These are phyloP conservation scores for Catharanthus roseus DNA, from an alignment of 257 asterid genomes.

Conservation along the genomic window DNA sequence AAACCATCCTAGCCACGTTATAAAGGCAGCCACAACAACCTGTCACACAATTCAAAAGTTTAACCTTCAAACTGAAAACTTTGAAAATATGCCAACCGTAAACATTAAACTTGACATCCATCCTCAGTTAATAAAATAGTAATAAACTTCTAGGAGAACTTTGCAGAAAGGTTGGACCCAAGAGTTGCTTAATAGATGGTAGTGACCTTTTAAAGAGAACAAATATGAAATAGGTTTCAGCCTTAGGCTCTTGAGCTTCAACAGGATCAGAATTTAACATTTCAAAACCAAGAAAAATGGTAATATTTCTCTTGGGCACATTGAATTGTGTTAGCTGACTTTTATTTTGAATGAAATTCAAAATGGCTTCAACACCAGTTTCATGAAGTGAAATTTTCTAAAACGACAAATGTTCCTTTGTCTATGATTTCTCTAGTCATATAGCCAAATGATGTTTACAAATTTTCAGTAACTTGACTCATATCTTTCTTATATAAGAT, in stretches of 20 bases:
- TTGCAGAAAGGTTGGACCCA: background rate
- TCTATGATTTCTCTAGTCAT: too few relatives aligned
- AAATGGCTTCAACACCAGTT: background rate
- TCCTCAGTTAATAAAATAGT: background rate
- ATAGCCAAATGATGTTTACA: background rate
- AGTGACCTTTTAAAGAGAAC: background rate
- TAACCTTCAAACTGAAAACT: background rate
- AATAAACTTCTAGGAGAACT: background rate
- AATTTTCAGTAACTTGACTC: background rate
- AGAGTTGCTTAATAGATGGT: background rate
- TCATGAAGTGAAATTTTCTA: background rate
- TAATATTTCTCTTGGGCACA: background rate
- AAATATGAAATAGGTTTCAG: background rate
- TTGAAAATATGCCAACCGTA: background rate
- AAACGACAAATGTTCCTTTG: background rate
- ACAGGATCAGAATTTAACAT: background rate
- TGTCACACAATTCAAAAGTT: conserved; percentile 19
- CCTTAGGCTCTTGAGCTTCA: background rate
- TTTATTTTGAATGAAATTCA: background rate
- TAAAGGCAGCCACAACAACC: conserved; percentile 72
- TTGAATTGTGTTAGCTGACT: background rate
- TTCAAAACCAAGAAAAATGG: background rate
- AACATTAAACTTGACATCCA: background rate
- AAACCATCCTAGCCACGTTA: conserved; percentile 92
- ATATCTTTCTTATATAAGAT: background rate